Evolutionary conservation across 768 basidiomycete genomes (phyloP).

Genomic region (Crucibulum laeve): DNA sequence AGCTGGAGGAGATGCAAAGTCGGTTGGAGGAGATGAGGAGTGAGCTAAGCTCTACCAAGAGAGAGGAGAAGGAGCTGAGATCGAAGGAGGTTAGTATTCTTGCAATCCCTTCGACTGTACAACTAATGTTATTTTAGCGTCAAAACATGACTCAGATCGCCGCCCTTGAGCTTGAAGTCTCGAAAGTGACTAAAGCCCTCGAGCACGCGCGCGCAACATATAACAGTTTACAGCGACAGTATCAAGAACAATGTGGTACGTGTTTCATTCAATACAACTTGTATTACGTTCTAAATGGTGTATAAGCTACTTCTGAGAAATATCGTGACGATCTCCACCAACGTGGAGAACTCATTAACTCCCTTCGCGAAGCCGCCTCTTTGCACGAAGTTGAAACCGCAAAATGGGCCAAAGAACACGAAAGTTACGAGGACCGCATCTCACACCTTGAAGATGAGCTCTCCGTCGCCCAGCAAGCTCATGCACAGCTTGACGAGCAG

Average conservation of each 20-base stretch:
- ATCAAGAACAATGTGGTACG: conserved; percentile 82
- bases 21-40: conserved; percentile 72
- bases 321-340: conserved; percentile 70
- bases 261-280: conserved; percentile 9
- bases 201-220: conserved; percentile 73
- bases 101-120: background rate
- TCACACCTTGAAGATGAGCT: conserved; percentile 70
- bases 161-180: conserved; percentile 73
- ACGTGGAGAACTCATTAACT: conserved; percentile 70
- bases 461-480: conserved; percentile 60
- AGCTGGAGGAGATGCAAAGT: conserved; percentile 75
- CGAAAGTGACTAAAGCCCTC: conserved; percentile 67
- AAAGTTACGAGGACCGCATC: conserved; percentile 69
- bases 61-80: conserved; percentile 91
- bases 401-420: conserved; percentile 66
- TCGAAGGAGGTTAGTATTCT: conserved; percentile 66
- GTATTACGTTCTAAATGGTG: no score
- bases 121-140: conserved; percentile 36
- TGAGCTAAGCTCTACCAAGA: conserved; percentile 76
- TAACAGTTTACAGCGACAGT: conserved; percentile 77
- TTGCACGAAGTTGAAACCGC: conserved; percentile 61
- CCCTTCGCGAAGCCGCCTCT: conserved; percentile 53
- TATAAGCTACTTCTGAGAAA: conserved; percentile 79
- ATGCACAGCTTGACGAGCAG: conserved; percentile 79
- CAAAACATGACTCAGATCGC: conserved; percentile 62